Base-by-base conservation (phyloP, 305 asterid genomes). In the Fraxinus baroniana region DNA sequence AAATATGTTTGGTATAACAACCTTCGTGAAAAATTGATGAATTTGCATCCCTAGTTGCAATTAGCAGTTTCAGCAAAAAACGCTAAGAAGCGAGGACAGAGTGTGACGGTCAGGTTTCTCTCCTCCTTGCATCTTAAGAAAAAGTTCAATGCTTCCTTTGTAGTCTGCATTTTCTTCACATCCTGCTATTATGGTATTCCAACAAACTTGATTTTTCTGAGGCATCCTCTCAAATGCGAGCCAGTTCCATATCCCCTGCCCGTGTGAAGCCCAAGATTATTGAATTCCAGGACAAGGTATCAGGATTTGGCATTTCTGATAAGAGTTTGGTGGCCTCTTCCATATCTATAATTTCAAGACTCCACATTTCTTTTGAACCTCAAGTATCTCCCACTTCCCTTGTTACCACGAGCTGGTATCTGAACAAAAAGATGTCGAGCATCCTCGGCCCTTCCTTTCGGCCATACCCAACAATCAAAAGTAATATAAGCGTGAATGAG, bases 381-480 rank as follows among this genome's bases (percentile, higher is more conserved):
- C 52, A 30, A 64, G 13, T 66, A 81, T 79, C 79, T 68, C 30
- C 79, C 80, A 37, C 80, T 80, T 64, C 70, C 84, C 4, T 64
- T 12, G 64, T 79, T 81, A 3, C 83, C 78, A 72, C 0, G 20
- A 71, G 79, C 36, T 33, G 36, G 36, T 33, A 33, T 33, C 39
- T 73, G 86, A 86, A 92, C 86, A 83, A 94, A 95, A 84, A 92
- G 89, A 78, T 88, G 85, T 1, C 89, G 89, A 75, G 97, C 97
- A 83, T 94, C 97, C 73, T 32, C 81, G 74, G 88, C 91, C 87
- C 91, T 87, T 60, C 93, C 97, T 82, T 87, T 91, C 85, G 94
- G 73, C 94, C 98, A 82, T 91, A 95, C 57, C 98, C 98, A 28
- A 94, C 97, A 85, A 95, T 90, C 91, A 33, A 94, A 85, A 66